A percentile compares a stretch with the other conserved stretches of the same genome.
Conservation (phyloP, 2,329 filamentous ascomycete genomes). For the Fusarium sp. region DNA sequence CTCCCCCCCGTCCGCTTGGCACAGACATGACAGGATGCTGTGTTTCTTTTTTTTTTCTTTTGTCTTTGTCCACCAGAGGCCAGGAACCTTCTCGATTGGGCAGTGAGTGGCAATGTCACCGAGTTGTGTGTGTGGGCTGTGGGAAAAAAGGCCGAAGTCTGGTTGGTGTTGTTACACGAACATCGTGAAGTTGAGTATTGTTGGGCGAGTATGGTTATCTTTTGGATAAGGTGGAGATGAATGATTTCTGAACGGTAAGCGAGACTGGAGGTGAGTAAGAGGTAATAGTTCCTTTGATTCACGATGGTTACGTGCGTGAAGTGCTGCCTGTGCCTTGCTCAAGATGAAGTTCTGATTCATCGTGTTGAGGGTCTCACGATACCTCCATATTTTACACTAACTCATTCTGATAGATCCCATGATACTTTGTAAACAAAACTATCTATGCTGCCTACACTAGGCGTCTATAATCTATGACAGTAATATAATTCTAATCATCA, state of each 20-base stretch:
- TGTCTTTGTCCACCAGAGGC: constrained; percentile 27
- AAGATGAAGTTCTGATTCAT: constrained; percentile 7
- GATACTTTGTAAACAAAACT: background rate
- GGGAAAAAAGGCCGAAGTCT: background rate
- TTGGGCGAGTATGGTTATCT: constrained; percentile 6
- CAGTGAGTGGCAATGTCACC: constrained; percentile 37
- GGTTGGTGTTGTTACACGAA: constrained; percentile 10
- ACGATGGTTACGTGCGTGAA: constrained; percentile 7
- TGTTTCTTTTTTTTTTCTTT: constrained; percentile 12
- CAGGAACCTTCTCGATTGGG: constrained; percentile 45
- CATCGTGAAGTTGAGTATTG: constrained; percentile 20
- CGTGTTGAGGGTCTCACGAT: constrained; percentile 13
- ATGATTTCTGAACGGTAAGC: constrained; percentile 9
- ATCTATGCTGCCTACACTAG: background rate
- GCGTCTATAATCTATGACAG: background rate
- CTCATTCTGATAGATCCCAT: background rate
- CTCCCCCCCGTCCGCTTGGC: constrained; percentile 18
- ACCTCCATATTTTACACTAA: background rate
- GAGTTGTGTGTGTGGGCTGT: constrained; percentile 34
- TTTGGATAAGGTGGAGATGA: constrained; percentile 19
- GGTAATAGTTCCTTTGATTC: constrained; percentile 2
- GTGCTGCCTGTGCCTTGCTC: background rate
- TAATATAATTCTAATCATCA: constrained; percentile 2
- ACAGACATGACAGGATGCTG: constrained; percentile 29
- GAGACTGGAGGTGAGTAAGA: constrained; percentile 17